A percentile compares a stretch with the other conserved stretches of the same genome.
Conservation (phyloP, 2,329 filamentous ascomycete genomes). For the Dichotomopilus funicola region DNA sequence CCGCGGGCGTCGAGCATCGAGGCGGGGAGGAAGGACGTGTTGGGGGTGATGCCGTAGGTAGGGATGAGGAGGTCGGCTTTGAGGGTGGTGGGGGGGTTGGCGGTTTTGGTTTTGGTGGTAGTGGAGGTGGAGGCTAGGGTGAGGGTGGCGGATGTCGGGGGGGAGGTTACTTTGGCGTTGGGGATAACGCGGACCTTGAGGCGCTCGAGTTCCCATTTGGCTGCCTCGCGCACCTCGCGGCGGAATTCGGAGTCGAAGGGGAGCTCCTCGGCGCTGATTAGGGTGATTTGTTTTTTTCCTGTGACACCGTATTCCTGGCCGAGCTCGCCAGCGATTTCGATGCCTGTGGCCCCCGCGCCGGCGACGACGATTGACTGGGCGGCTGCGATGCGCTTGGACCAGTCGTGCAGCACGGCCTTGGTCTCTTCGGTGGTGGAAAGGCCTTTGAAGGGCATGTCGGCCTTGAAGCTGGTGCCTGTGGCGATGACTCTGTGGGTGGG, state of each 20-base stretch:
- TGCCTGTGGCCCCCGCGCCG: constrained; percentile 45
- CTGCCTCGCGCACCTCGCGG: constrained; percentile 34
- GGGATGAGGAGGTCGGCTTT: constrained; percentile 41
- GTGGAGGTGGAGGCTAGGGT: constrained; percentile 8
- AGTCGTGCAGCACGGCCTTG: constrained; percentile 31
- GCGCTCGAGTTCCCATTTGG: constrained; percentile 35
- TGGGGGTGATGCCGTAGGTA: constrained; percentile 39
- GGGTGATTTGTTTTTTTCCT: constrained; percentile 41
- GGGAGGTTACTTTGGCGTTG: constrained; percentile 32
- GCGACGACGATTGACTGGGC: constrained; percentile 46
- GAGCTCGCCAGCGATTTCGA: constrained; percentile 47
- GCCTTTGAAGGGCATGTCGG: constrained; percentile 45
- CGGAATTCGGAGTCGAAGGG: constrained; percentile 32
- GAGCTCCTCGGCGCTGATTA: constrained; percentile 34
- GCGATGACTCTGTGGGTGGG: constrained; percentile 36
- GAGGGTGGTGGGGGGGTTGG: constrained; percentile 26
- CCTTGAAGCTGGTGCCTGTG: constrained; percentile 42
- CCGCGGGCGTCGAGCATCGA: constrained; percentile 24
- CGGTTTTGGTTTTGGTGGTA: not conserved
- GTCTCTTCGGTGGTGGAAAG: constrained; percentile 38
- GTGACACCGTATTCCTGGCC: constrained; percentile 39
- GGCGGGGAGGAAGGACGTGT: constrained; percentile 32
- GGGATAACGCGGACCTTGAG: constrained; percentile 39
- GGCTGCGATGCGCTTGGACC: constrained; percentile 33
- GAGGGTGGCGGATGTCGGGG: not conserved